These are phyloP conservation scores for Cercospora canescens DNA, from an alignment of 2,329 filamentous ascomycete species.

Conservation along the genomic window DNA sequence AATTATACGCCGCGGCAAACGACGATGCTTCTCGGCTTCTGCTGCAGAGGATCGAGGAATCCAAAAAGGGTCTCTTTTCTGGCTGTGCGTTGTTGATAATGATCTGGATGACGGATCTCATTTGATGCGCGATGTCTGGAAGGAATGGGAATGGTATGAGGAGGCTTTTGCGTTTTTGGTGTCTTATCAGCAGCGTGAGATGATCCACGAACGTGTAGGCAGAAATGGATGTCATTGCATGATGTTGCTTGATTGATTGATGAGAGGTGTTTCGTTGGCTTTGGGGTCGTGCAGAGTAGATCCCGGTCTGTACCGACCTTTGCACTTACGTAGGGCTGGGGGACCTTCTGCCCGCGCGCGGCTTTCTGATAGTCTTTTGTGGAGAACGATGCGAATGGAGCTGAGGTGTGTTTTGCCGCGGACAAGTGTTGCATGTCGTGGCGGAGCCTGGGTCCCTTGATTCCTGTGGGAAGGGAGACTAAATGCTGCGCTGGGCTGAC, in stretches of 20 bases:
- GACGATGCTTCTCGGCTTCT: neutral
- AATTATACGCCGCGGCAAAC: neutral
- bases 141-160: neutral
- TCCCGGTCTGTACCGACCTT: neutral
- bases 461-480: neutral
- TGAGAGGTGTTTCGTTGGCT: neutral
- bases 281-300: neutral
- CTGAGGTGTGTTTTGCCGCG: neutral
- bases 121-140: neutral
- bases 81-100: neutral
- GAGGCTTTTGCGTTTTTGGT: neutral
- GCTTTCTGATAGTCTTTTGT: neutral
- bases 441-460: conserved; percentile 2
- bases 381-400: neutral
- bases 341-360: neutral
- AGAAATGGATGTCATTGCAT: neutral
- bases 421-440: conserved; percentile 7
- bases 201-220: neutral
- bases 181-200: neutral
- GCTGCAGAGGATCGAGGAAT: neutral
- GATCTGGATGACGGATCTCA: neutral
- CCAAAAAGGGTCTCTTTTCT: neutral
- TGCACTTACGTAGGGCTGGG: neutral
- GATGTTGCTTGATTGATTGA: neutral
- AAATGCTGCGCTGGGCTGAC: conserved; percentile 4